These are phyloP conservation scores for Silene coronaria DNA, from an alignment of 179 eudicot genomes.

Conservation along the genomic window DNA sequence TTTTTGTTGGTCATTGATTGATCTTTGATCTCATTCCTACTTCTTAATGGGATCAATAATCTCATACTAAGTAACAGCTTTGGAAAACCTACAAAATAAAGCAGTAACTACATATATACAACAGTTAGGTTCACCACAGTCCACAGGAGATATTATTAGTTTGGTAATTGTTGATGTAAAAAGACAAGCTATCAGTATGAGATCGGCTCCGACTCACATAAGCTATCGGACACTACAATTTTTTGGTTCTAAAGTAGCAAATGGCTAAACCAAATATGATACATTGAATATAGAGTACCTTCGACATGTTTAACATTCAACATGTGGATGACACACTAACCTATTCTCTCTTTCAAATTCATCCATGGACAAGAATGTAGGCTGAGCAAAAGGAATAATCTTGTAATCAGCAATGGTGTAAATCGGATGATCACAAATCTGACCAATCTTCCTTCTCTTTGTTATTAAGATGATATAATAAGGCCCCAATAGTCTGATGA, in stretches of 20 bases:
- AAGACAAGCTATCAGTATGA: background rate
- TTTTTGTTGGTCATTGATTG: background rate
- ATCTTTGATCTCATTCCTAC: background rate
- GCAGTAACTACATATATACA: background rate
- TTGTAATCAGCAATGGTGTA: constrained; percentile 63
- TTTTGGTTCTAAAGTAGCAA: background rate
- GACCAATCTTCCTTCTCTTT: constrained; percentile 65
- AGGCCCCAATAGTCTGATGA: constrained; percentile 66
- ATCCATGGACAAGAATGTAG: constrained; percentile 42
- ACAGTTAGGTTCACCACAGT: background rate
- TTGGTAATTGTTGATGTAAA: background rate
- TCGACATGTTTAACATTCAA: background rate
- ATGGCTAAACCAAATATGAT: background rate
- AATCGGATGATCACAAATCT: constrained; percentile 66
- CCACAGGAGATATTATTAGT: background rate
- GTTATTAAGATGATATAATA: constrained; percentile 76
- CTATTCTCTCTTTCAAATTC: constrained; percentile 66
- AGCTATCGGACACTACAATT: background rate
- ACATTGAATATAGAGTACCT: background rate
- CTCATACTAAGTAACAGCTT: background rate
- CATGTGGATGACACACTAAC: constrained; percentile 25
- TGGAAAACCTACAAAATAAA: background rate
- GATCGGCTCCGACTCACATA: background rate
- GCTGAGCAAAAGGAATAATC: constrained; percentile 54
- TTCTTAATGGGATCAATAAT: background rate